Evolutionary conservation across 306 rosid species (phyloP).

Genomic region (Glycine tomentella): DNA sequence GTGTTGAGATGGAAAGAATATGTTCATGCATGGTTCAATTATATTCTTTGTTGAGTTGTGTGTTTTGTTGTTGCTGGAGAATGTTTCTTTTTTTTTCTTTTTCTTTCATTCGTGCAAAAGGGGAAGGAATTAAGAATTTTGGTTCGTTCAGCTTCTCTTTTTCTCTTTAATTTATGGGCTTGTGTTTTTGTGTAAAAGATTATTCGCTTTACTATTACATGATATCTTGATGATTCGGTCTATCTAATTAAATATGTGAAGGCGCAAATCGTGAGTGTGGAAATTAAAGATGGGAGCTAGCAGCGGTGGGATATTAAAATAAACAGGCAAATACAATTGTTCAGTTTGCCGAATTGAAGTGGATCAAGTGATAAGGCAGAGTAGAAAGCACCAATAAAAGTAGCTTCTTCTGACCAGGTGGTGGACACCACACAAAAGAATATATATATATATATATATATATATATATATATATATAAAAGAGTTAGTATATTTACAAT

Average conservation of each 20-base stretch:
- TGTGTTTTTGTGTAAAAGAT: neutral
- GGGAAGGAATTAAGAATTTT: neutral
- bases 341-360: slow-evolving; percentile 9
- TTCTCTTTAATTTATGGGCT: neutral
- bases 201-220: neutral
- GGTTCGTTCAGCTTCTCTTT: neutral
- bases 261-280: neutral
- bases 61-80: neutral
- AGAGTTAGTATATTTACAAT: too few relatives aligned
- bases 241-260: neutral
- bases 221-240: slow-evolving; percentile 7
- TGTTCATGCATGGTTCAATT: neutral
- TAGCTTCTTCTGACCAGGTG: neutral
- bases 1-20: neutral
- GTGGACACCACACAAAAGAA: neutral
- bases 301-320: slow-evolving; percentile 10
- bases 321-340: neutral
- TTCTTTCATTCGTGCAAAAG: neutral
- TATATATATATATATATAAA: too few relatives aligned
- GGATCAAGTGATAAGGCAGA: slow-evolving; percentile 60
- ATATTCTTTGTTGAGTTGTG: neutral
- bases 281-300: neutral
- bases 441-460: too few relatives aligned
- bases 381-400: slow-evolving; percentile 37
- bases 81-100: neutral